A percentile compares a stretch with the other conserved stretches of the same genome.
phyloP scores from a whole-genome alignment of 2,329 filamentous ascomycete genomes.

The Cordyceps fumosorosea region DNA sequence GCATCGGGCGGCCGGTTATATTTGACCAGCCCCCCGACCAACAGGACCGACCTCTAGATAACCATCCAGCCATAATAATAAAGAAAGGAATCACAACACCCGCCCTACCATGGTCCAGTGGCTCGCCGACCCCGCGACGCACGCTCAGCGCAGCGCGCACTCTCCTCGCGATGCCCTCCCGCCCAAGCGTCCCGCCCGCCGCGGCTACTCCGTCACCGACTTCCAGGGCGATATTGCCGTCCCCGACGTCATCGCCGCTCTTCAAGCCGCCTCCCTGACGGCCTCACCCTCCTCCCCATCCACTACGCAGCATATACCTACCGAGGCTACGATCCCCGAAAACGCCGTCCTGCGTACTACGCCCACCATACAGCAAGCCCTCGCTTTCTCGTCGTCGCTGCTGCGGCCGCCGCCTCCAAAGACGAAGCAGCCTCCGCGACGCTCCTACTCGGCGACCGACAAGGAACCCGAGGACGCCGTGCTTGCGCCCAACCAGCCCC shows the following conservation, averaged over 20 bases:
- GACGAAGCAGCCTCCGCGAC: constrained; percentile 40
- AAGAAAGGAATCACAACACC: background rate
- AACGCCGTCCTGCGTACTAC: constrained; percentile 19
- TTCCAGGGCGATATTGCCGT: constrained; percentile 28
- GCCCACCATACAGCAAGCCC: constrained; percentile 21
- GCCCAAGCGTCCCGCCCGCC: constrained; percentile 27
- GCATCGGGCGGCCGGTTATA: background rate
- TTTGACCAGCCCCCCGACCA: background rate
- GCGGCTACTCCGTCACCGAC: constrained; percentile 42
- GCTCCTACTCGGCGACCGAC: constrained; percentile 56
- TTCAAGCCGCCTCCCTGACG: constrained; percentile 16
- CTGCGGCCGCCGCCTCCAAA: background rate
- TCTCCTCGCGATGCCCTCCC: constrained; percentile 11
- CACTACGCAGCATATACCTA: constrained; percentile 17
- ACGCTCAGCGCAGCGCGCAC: constrained; percentile 9
- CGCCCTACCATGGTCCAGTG: constrained; percentile 27
- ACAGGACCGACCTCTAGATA: background rate
- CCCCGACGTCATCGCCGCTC: constrained; percentile 15
- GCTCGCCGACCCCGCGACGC: constrained; percentile 19
- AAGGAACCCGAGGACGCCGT: constrained; percentile 41
- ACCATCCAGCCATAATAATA: too few relatives aligned
- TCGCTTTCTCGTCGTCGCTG: constrained; percentile 14
- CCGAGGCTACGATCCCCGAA: constrained; percentile 30
- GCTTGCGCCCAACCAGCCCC: constrained; percentile 36
- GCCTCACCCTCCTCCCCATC: constrained; percentile 12